A percentile compares a stretch with the other conserved stretches of the same genome.
Evolutionary conservation across 2,329 filamentous ascomycete species (phyloP).

Genomic region (Coniella vitis): DNA sequence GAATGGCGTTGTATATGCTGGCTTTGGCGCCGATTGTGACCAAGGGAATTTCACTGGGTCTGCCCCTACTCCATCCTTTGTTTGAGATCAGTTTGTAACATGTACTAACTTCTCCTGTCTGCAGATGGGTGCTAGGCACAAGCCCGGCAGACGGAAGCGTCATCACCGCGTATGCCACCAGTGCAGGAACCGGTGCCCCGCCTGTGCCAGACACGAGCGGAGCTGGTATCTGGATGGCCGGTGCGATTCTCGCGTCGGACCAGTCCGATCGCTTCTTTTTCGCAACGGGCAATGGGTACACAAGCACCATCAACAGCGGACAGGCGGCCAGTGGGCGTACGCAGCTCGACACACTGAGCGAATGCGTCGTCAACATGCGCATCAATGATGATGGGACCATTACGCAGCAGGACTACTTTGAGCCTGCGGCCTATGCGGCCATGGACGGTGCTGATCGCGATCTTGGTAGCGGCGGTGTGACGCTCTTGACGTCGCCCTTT

Average conservation of each 20-base stretch:
- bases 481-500: conserved; percentile 21
- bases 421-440: conserved; percentile 44
- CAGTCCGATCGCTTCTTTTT: conserved; percentile 18
- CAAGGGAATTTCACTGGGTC: conserved; percentile 37
- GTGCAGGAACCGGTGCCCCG: conserved; percentile 12
- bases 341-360: conserved; percentile 32
- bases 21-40: conserved; percentile 42
- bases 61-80: no score
- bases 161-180: conserved; percentile 4
- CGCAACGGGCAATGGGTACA: conserved; percentile 27
- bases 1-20: conserved; percentile 36
- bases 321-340: conserved; percentile 27
- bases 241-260: conserved; percentile 2
- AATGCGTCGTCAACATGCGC: conserved; percentile 39
- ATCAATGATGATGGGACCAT: conserved; percentile 28
- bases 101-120: no score
- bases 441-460: conserved; percentile 45
- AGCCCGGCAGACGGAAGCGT: conserved; percentile 24
- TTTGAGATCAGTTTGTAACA: no score
- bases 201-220: conserved; percentile 2
- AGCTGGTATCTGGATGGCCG: conserved; percentile 4
- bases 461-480: conserved; percentile 36
- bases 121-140: conserved; percentile 22
- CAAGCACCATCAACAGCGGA: conserved; percentile 24
- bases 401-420: conserved; percentile 35